Percentiles rank a stretch among this genome's conserved stretches.
Evolutionary conservation across 805 yeast genomes (phyloP).

Genomic region (Yarrowia alimentaria): DNA sequence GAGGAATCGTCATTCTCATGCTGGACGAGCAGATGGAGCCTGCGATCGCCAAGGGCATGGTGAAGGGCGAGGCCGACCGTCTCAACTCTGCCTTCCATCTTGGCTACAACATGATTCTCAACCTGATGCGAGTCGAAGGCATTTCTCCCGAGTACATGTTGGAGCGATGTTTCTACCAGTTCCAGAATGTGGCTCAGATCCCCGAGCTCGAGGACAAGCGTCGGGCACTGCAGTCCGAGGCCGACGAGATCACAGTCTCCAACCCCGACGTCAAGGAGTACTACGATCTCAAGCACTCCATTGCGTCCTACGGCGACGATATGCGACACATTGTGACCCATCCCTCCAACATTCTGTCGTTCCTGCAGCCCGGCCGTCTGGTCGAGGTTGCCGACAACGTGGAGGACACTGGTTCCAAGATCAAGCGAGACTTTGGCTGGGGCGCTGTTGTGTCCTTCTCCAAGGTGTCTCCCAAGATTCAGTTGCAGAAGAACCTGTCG

Average conservation of each 20-base stretch:
- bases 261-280: conserved; percentile 74
- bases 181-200: conserved; percentile 87
- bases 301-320: conserved; percentile 69
- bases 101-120: conserved; percentile 93
- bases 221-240: conserved; percentile 45
- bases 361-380: conserved; percentile 85
- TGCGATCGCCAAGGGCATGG: conserved; percentile 98
- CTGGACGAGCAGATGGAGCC: conserved; percentile 99
- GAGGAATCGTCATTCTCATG: conserved; percentile 99
- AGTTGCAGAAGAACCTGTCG: conserved; percentile 50
- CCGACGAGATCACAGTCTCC: conserved; percentile 56
- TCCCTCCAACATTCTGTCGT: conserved; percentile 81
- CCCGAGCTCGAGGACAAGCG: conserved; percentile 76
- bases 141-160: conserved; percentile 97
- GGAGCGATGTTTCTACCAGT: conserved; percentile 90
- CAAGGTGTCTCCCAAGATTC: conserved; percentile 49
- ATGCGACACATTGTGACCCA: conserved; percentile 80
- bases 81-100: conserved; percentile 96
- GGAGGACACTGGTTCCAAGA: conserved; percentile 29
- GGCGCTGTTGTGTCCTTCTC: conserved; percentile 77
- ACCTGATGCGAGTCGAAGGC: conserved; percentile 95
- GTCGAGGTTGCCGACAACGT: conserved; percentile 49
- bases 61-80: conserved; percentile 97
- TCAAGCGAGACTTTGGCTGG: conserved; percentile 84
- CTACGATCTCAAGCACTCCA: conserved; percentile 73